Evolutionary conservation across 1,139 yeast species (phyloP), one percentile per base, ranked within the genome.

Genomic region (Blastobotrys illinoisensis): DNA sequence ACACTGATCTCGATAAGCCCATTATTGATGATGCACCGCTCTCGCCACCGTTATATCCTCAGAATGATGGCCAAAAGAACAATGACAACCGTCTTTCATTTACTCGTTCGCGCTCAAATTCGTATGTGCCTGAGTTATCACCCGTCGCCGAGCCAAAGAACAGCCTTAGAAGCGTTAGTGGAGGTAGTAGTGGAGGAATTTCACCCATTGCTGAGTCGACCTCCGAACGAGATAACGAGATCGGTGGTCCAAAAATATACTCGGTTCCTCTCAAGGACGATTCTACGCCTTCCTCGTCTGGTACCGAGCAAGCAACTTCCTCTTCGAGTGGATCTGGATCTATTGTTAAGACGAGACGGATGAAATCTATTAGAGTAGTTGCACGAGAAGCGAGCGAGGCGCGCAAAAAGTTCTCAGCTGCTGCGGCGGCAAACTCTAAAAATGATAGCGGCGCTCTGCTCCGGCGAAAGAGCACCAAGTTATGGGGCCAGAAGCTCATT

Each of bases 401-500:
- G 60, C 71, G 83, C 46, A 77, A 76, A 56, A 69, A 73, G 50
- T 67, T 68, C 49, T 64, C 71, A 64, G 54, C 70, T 64, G 60
- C 71, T 64, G 54, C 70, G 64, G 60, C 63, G 13, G 63, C 24
- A 2, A 40, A 28, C 19, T 28, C 46, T 16, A 24, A 45, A 36
- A 49, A 49, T 26, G 46, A 47, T 9, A 59, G 57, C n/a, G 63
- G 64, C 6, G 69, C 64, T 0, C 63, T 81, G 21, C 64, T 88
- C 45, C 77, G 88, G 59, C 75, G 97, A 56, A 80, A 83, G 53
- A 89, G 95, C 64, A 95, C 99, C 1, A 93, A 93, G 71, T 82
- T 95, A 86, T 95, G 99, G 99, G 99, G 99, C 11, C 91, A 89
- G 60, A 85, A 81, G 62, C 95, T 89, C 14, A 85, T 90, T 28